These are phyloP conservation scores for Kodamaea kaohsiungensis DNA, from an alignment of 805 yeast genomes.

Conservation along the genomic window DNA sequence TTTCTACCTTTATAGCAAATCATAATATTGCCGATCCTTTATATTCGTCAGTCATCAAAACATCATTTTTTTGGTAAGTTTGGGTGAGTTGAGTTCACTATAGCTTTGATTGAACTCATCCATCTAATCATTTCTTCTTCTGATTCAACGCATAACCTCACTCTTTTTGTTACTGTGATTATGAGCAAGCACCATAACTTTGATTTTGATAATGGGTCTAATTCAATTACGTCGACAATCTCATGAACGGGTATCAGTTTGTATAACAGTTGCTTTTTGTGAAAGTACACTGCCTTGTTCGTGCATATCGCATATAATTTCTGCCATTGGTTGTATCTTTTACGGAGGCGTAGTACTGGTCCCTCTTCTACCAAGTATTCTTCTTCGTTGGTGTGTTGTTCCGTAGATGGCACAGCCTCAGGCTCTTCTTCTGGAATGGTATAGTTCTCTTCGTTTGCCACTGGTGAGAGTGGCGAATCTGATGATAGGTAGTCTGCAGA, in stretches of 20 bases:
- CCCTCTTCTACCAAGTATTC: conserved; percentile 38
- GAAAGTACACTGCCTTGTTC: conserved; percentile 39
- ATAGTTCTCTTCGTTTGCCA: background rate
- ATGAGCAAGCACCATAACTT: conserved; percentile 48
- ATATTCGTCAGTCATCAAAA: too few relatives aligned
- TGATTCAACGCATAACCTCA: conserved; percentile 43
- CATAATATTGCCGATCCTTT: too few relatives aligned
- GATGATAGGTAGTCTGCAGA: conserved; percentile 2
- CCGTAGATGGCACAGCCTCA: background rate
- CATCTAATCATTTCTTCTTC: conserved; percentile 51
- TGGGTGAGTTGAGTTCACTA: background rate
- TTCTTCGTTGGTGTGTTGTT: conserved; percentile 1
- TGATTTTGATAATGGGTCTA: conserved; percentile 47
- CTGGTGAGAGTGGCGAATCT: conserved; percentile 2
- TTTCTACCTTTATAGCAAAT: too few relatives aligned
- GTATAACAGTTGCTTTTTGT: conserved; percentile 32
- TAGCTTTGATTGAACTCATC: conserved; percentile 47
- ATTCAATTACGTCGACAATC: conserved; percentile 49
- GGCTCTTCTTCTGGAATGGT: background rate
- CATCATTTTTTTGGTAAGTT: too few relatives aligned
- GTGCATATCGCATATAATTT: conserved; percentile 45
- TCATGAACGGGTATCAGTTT: conserved; percentile 33
- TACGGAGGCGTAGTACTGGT: conserved; percentile 38
- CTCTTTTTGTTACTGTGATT: conserved; percentile 46
- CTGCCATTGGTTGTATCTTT: conserved; percentile 51